Conservation (phyloP, 2,329 filamentous ascomycete genomes). For the Beauveria sp. region DNA sequence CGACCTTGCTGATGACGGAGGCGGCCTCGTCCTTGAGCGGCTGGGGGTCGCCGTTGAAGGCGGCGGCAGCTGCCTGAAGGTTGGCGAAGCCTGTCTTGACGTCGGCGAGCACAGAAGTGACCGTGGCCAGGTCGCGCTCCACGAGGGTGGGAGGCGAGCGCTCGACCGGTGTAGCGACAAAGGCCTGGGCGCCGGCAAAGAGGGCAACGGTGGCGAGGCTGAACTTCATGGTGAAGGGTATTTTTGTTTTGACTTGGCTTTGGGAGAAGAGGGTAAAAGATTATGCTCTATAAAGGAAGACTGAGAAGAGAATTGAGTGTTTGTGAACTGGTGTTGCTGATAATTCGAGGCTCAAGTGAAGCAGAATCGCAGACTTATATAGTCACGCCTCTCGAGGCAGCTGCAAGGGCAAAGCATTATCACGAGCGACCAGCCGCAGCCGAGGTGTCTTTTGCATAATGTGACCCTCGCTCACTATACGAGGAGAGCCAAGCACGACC, state of each 20-base stretch:
- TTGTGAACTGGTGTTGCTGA: neutral
- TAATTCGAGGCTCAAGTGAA: neutral
- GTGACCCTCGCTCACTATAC: neutral
- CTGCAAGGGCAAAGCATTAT: neutral
- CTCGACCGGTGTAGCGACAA: slow-evolving; percentile 9
- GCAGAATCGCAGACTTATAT: neutral
- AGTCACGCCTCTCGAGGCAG: neutral
- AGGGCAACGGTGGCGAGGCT: slow-evolving; percentile 8
- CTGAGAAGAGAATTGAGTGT: neutral
- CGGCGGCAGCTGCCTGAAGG: slow-evolving; percentile 5
- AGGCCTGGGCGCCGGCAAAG: slow-evolving; percentile 8
- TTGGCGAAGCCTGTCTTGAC: slow-evolving; percentile 11
- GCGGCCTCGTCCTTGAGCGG: slow-evolving; percentile 6
- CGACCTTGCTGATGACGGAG: slow-evolving; percentile 8
- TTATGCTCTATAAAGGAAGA: neutral
- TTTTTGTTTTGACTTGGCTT: neutral
- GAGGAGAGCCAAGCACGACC: neutral
- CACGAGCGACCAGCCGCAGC: neutral
- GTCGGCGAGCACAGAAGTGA: slow-evolving; percentile 12
- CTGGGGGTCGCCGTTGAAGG: slow-evolving; percentile 11
- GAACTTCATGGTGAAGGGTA: slow-evolving; percentile 9
- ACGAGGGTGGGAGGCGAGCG: slow-evolving; percentile 6
- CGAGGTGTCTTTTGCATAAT: neutral
- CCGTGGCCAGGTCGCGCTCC: slow-evolving; percentile 12
- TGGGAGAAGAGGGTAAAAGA: neutral